Percentiles rank a stretch among this genome's conserved stretches.
Evolutionary conservation across 2,329 filamentous ascomycete genomes (phyloP).

Genomic region (Raffaelea deltoideospora): DNA sequence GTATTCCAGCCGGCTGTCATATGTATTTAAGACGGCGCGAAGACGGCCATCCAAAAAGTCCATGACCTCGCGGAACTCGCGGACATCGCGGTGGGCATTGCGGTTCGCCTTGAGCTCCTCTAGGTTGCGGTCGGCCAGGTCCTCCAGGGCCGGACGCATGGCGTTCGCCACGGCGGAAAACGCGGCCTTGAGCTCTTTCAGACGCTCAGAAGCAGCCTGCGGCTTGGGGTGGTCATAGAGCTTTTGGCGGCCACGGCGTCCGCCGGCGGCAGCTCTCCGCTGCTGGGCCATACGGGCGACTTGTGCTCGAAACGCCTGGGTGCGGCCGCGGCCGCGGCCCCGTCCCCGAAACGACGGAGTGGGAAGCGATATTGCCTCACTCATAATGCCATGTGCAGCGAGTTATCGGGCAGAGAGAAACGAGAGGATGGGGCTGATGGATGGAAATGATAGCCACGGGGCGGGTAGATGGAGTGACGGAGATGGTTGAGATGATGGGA

Average conservation of each 20-base stretch:
- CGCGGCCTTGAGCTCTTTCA: conserved; percentile 49
- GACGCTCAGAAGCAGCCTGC: conserved; percentile 46
- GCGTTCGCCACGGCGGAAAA: conserved; percentile 48
- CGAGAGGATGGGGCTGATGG: background rate
- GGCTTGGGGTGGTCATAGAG: conserved; percentile 37
- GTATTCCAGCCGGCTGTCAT: conserved; percentile 11
- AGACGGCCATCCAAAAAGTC: conserved; percentile 33
- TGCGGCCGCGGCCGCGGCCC: conserved; percentile 21
- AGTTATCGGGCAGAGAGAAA: background rate
- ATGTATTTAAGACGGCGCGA: conserved; percentile 11
- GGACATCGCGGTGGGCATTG: conserved; percentile 33
- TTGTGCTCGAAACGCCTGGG: conserved; percentile 12
- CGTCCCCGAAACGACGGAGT: conserved; percentile 9
- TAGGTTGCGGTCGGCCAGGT: conserved; percentile 46
- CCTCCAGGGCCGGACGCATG: conserved; percentile 49
- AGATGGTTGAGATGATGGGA: background rate
- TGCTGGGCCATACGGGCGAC: conserved; percentile 14
- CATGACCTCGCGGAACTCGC: conserved; percentile 36
- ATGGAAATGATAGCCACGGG: background rate
- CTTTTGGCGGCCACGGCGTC: conserved; percentile 37
- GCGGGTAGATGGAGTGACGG: background rate
- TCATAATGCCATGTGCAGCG: conserved; percentile 13
- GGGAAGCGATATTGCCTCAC: conserved; percentile 5
- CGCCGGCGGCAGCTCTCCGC: conserved; percentile 20
- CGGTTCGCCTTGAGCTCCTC: conserved; percentile 40